These are phyloP conservation scores for Microsporum audouinii DNA, from an alignment of 2,329 filamentous ascomycete species.

Conservation along the genomic window DNA sequence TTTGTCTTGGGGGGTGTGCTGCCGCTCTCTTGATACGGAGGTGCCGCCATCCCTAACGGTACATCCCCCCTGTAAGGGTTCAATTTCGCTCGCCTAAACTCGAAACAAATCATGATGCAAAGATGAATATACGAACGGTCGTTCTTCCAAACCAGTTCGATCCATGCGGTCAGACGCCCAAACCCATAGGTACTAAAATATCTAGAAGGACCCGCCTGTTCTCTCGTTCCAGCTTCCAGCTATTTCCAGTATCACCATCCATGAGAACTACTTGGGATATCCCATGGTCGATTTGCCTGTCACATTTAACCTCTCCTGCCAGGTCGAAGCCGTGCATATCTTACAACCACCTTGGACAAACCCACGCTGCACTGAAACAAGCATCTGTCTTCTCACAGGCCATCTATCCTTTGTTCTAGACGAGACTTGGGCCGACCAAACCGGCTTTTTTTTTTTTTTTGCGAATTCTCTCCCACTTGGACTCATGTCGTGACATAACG, in stretches of 20 bases:
- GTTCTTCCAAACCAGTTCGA: neutral
- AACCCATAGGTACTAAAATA: neutral
- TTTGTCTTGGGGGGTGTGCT: neutral
- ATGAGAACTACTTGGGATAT: neutral
- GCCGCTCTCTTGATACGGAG: neutral
- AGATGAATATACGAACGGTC: neutral
- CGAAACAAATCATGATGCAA: neutral
- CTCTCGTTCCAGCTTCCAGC: neutral
- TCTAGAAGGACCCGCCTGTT: neutral
- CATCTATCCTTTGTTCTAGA: neutral
- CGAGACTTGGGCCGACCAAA: neutral
- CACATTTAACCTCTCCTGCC: neutral
- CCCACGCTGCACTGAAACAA: neutral
- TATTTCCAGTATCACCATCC: neutral
- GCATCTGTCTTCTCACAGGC: neutral
- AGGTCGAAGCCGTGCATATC: neutral
- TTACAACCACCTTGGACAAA: neutral
- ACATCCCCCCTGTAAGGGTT: neutral
- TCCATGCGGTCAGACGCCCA: neutral
- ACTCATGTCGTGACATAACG: neutral
- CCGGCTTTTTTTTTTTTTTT: neutral
- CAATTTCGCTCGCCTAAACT: neutral
- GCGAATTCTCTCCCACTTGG: neutral
- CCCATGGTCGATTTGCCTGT: neutral
- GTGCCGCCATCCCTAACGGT: neutral